Conservation (phyloP, 345 rosid species). For the Diplotaxis tenuifolia region DNA sequence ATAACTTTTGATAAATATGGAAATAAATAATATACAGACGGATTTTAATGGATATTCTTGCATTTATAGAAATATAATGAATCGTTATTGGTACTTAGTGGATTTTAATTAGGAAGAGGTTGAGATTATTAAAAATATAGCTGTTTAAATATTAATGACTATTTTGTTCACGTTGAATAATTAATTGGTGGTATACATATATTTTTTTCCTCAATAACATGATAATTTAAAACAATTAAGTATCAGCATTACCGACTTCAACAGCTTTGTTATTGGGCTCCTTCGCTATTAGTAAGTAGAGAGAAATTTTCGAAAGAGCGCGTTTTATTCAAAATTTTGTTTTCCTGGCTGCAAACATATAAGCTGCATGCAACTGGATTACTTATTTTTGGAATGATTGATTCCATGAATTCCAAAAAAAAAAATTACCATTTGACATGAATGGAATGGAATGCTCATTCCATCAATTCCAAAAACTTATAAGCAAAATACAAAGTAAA, state of each 20-base stretch:
- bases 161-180: background rate
- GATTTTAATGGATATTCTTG: background rate
- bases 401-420: no score
- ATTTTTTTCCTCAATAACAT: background rate
- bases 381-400: no score
- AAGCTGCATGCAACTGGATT: no score
- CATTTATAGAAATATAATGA: background rate
- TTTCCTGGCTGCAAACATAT: no score
- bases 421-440: no score
- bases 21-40: background rate
- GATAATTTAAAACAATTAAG: background rate
- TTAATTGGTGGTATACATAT: background rate
- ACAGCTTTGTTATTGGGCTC: no score
- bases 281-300: no score
- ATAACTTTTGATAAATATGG: background rate
- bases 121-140: background rate
- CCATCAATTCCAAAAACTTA: no score
- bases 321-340: no score
- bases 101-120: background rate
- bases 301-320: no score
- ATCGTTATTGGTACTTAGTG: background rate
- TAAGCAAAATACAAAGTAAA: no score
- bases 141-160: background rate
- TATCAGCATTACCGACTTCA: background rate
- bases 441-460: no score